phyloP scores from a whole-genome alignment of 208 protist genomes.

The Angomonas ambiguus region DNA sequence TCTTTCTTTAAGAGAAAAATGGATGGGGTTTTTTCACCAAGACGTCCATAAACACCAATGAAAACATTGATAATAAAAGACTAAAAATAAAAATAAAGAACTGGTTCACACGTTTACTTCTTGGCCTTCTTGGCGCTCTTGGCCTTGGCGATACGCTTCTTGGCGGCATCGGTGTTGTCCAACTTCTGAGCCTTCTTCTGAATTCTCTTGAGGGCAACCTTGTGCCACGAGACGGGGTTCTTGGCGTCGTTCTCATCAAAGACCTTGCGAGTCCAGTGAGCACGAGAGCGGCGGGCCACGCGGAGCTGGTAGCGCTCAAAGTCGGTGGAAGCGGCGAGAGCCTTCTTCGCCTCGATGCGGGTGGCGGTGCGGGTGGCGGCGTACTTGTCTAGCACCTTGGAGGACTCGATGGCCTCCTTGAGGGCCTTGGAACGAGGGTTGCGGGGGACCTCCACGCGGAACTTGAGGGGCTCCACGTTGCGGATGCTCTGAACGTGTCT shows the following conservation, averaged over 20 bases:
- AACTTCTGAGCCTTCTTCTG: conserved; percentile 84
- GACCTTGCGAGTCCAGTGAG: conserved; percentile 87
- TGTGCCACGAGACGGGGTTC: conserved; percentile 86
- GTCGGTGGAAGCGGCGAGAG: conserved; percentile 76
- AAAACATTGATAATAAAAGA: conserved; percentile 8
- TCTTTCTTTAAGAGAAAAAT: conserved; percentile 1
- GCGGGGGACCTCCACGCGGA: conserved; percentile 48
- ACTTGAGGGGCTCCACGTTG: conserved; percentile 85
- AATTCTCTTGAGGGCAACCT: conserved; percentile 80
- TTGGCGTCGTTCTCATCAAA: conserved; percentile 89
- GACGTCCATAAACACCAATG: no score
- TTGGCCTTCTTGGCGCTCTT: conserved; percentile 61
- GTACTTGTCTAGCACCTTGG: conserved; percentile 85
- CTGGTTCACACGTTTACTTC: conserved; percentile 17
- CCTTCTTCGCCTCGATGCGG: conserved; percentile 79
- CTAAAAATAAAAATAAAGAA: conserved; percentile 1
- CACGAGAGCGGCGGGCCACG: conserved; percentile 86
- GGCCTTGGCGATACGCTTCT: conserved; percentile 89
- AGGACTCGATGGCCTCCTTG: conserved; percentile 60
- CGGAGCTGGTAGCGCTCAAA: conserved; percentile 92
- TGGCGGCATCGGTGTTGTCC: conserved; percentile 62
- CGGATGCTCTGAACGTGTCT: conserved; percentile 87
- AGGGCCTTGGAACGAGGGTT: conserved; percentile 75
- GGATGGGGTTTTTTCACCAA: no score
- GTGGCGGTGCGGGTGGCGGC: conserved; percentile 70